These are phyloP conservation scores for Aspergillus brunneoviolaceus DNA, from an alignment of 2,329 filamentous ascomycete genomes.

Conservation along the genomic window DNA sequence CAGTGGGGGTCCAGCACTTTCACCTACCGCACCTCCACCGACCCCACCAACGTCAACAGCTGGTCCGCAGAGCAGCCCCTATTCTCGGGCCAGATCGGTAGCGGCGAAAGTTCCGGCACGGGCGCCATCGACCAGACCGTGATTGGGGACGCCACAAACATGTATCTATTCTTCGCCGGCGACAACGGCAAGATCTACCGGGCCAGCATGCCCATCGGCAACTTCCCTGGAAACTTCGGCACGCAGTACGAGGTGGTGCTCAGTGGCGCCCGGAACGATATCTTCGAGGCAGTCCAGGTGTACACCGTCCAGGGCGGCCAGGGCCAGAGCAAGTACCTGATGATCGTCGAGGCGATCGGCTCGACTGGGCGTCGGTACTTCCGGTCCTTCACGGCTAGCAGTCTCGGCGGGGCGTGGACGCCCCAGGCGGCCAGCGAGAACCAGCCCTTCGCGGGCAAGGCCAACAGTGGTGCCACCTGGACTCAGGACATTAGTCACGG, in stretches of 20 bases:
- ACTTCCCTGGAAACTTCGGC: slow-evolving; percentile 64
- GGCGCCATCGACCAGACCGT: slow-evolving; percentile 63
- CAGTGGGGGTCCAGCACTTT: slow-evolving; percentile 64
- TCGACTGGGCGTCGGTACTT: slow-evolving; percentile 59
- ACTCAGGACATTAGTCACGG: slow-evolving; percentile 68
- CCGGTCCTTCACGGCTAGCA: slow-evolving; percentile 64
- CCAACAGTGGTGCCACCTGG: slow-evolving; percentile 64
- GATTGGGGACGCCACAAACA: slow-evolving; percentile 60
- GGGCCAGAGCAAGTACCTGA: slow-evolving; percentile 59
- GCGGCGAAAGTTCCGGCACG: slow-evolving; percentile 50
- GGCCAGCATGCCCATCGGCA: slow-evolving; percentile 60
- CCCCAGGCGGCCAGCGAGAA: slow-evolving; percentile 56
- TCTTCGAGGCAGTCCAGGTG: slow-evolving; percentile 68
- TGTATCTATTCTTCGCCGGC: slow-evolving; percentile 68
- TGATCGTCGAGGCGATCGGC: slow-evolving; percentile 66
- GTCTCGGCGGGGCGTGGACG: slow-evolving; percentile 59
- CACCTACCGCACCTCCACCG: slow-evolving; percentile 58
- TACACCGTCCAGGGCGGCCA: slow-evolving; percentile 52
- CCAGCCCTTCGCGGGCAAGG: slow-evolving; percentile 66
- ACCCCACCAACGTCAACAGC: slow-evolving; percentile 58
- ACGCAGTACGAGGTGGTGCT: slow-evolving; percentile 51
- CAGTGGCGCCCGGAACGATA: slow-evolving; percentile 54
- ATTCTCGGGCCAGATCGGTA: slow-evolving; percentile 51
- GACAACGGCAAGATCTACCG: slow-evolving; percentile 69
- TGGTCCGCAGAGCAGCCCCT: slow-evolving; percentile 58